Evolutionary conservation across 352 stramenopile species (phyloP), one percentile per base, ranked within the genome.

Genomic region (Peronospora tabacina): DNA sequence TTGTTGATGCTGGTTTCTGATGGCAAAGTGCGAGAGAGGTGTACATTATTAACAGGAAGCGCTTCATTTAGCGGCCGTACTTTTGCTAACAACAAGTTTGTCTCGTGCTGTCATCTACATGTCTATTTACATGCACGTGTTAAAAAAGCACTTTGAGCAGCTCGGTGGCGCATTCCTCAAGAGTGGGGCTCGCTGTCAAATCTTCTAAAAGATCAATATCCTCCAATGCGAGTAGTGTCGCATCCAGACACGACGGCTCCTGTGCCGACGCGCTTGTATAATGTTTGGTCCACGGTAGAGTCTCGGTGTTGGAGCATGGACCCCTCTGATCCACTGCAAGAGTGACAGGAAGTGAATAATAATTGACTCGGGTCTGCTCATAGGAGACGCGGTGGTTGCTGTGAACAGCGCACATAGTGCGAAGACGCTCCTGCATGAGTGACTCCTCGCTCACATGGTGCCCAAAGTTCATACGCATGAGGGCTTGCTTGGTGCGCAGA

Each of bases 381-480:
- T 52, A 52, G 2, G 15, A 7, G 7, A 58, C 13, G 8, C 36
- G 19, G 33, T 38, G 34, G 19, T 40, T 52, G 24, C 32, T 49
- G 46, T 33, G 42, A 8, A 33, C 17, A 5, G 35, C 47, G 1
- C 55, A 32, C 28, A 83, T 64, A 35, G 68, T 46, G 8, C 72
- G 75, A 37, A 83, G 48, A 1, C 72, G 72, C 48, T 86, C 75
- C 50, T 82, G 72, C 19, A 78, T 49, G 49, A 86, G 69, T 24
- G 68, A 81, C 36, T 86, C 75, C 44, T 83, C 74, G 36, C 62
- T 83, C 37, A 85, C 70, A 40, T 74, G 58, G 49, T 85, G 74
- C 26, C 74, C 71, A 17, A 70, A 70, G 57, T 85, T 68, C 71
- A 82, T 83, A 13, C 75, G 75, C 75, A 83, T 82, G 49, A 86